Percentiles rank a stretch among this genome's conserved stretches.
Conservation (phyloP, 2,329 filamentous ascomycete species). For the Alternaria triticimaculans region DNA sequence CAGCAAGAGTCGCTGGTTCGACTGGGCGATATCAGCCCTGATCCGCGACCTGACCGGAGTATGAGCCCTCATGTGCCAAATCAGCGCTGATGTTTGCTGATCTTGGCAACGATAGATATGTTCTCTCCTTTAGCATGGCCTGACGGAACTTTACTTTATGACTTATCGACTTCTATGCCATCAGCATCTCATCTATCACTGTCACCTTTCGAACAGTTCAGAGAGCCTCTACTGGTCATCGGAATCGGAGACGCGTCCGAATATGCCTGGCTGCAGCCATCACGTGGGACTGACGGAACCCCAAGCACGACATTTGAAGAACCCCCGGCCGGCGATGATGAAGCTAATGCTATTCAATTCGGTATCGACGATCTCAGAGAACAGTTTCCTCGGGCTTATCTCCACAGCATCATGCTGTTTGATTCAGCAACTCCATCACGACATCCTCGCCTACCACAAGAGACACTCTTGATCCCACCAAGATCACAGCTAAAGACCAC, state of each 20-base stretch:
- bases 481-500: slow-evolving; percentile 73
- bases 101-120: slow-evolving; percentile 69
- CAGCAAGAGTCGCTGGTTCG: slow-evolving; percentile 81
- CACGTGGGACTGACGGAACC: slow-evolving; percentile 38
- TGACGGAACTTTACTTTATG: slow-evolving; percentile 84
- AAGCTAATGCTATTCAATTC: slow-evolving; percentile 55
- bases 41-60: slow-evolving; percentile 87
- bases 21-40: slow-evolving; percentile 84
- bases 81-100: slow-evolving; percentile 37
- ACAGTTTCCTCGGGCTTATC: slow-evolving; percentile 75
- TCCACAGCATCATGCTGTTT: slow-evolving; percentile 81
- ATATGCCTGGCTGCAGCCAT: slow-evolving; percentile 53
- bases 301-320: slow-evolving; percentile 14
- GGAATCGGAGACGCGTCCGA: slow-evolving; percentile 84
- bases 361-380: slow-evolving; percentile 75
- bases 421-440: slow-evolving; percentile 62
- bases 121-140: slow-evolving; percentile 92
- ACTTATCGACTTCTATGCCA: slow-evolving; percentile 80
- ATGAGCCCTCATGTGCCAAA: slow-evolving; percentile 49
- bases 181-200: slow-evolving; percentile 80
- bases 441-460: slow-evolving; percentile 62
- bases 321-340: slow-evolving; percentile 26
- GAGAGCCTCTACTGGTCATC: slow-evolving; percentile 82
- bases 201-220: slow-evolving; percentile 88
- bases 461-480: slow-evolving; percentile 74